A percentile compares a stretch with the other conserved stretches of the same genome.
These are phyloP conservation scores for Brassica carinata DNA, from an alignment of 345 rosid species.

Conservation along the genomic window DNA sequence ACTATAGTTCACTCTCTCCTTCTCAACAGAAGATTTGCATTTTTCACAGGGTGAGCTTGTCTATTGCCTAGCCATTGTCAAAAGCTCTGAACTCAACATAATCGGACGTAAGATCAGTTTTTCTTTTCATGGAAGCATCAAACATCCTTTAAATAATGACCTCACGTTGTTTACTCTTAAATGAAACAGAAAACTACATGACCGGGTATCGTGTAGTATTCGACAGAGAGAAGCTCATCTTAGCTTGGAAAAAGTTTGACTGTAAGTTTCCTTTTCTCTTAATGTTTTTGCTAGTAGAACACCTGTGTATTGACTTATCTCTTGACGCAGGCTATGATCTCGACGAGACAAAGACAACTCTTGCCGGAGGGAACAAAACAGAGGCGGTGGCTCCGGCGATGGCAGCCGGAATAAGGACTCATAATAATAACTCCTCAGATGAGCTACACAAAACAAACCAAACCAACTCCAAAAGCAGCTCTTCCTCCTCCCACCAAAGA, in stretches of 20 bases:
- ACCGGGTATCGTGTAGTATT: slow-evolving; percentile 76
- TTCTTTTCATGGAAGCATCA: background rate
- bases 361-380: slow-evolving; percentile 46
- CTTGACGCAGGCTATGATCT: slow-evolving; percentile 62
- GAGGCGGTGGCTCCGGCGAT: slow-evolving; percentile 61
- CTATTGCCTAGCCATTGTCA: slow-evolving; percentile 74
- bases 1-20: background rate
- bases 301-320: slow-evolving; percentile 7
- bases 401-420: slow-evolving; percentile 55
- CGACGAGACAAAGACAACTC: slow-evolving; percentile 43
- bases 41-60: slow-evolving; percentile 56
- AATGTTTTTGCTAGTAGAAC: background rate
- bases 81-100: slow-evolving; percentile 70
- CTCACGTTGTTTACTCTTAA: slow-evolving; percentile 17
- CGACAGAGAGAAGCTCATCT: slow-evolving; percentile 68
- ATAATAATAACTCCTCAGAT: slow-evolving; percentile 45
- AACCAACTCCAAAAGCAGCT: slow-evolving; percentile 40
- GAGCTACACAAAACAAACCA: slow-evolving; percentile 41
- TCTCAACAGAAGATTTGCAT: background rate
- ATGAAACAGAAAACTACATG: slow-evolving; percentile 81
- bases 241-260: slow-evolving; percentile 77
- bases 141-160: background rate
- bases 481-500: slow-evolving; percentile 43
- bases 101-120: slow-evolving; percentile 63
- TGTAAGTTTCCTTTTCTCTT: background rate